Evolutionary conservation across 768 basidiomycete species (phyloP).

Genomic region (Epithele typhae): DNA sequence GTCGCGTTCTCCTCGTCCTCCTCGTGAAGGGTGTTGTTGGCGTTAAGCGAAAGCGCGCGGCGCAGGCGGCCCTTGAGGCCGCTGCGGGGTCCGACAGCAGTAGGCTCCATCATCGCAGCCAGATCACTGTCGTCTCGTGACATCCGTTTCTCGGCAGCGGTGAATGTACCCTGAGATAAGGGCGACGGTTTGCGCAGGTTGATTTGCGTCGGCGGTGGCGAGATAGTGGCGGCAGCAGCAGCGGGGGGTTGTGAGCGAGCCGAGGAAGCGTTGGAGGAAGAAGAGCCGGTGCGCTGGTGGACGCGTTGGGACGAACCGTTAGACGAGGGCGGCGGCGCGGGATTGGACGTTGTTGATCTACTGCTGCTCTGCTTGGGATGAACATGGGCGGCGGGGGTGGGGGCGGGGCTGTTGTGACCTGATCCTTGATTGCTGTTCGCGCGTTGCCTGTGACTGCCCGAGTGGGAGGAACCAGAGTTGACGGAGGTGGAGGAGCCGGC

Average conservation of each 20-base stretch:
- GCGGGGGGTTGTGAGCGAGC: constrained; percentile 26
- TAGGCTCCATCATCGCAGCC: constrained; percentile 43
- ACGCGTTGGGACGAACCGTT: constrained; percentile 28
- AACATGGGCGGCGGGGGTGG: constrained; percentile 15
- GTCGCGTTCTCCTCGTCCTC: constrained; percentile 43
- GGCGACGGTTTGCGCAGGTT: constrained; percentile 51
- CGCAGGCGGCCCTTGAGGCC: constrained; percentile 78
- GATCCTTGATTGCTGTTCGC: constrained; percentile 71
- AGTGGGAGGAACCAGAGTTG: constrained; percentile 51
- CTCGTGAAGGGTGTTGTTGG: constrained; percentile 52
- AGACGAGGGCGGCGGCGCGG: constrained; percentile 19
- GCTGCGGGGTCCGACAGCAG: constrained; percentile 46
- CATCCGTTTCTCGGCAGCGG: constrained; percentile 69
- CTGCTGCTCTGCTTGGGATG: constrained; percentile 16
- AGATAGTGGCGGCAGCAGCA: constrained; percentile 27
- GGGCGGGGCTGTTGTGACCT: constrained; percentile 29
- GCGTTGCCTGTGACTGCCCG: constrained; percentile 51
- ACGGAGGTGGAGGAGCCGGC: constrained; percentile 77
- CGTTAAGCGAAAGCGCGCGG: constrained; percentile 67
- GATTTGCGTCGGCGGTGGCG: constrained; percentile 26
- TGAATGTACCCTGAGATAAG: constrained; percentile 60
- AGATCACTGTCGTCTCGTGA: constrained; percentile 75
- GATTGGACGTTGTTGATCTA: constrained; percentile 13
- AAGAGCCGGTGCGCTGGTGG: constrained; percentile 48
- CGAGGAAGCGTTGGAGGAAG: constrained; percentile 32